These are phyloP conservation scores for Triglochin maritima DNA, from an alignment of 106 monocot species.

Conservation along the genomic window DNA sequence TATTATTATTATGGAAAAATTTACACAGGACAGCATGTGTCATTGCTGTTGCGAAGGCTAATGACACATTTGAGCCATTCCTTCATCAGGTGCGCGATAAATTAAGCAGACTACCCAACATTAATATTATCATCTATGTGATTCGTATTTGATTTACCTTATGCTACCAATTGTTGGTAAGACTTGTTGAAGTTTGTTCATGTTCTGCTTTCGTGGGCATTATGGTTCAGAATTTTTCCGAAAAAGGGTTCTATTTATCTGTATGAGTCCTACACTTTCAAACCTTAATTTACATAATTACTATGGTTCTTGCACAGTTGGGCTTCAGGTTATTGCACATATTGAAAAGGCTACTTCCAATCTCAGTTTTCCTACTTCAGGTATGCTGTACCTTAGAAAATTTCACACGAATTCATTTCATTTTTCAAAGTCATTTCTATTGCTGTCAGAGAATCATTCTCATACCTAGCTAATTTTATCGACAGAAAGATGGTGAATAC, in stretches of 20 bases:
- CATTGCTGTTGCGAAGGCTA: slow-evolving; percentile 85
- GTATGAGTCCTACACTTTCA: too few species aligned
- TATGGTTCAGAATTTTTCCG: too few species aligned
- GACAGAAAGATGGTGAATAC: slow-evolving; percentile 91
- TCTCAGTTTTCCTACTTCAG: slow-evolving; percentile 70
- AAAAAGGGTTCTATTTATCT: too few species aligned
- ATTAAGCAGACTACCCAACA: not conserved
- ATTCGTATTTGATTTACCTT: not conserved
- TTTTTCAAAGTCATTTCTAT: not conserved
- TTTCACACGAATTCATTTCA: too few species aligned
- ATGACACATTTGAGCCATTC: slow-evolving; percentile 88
- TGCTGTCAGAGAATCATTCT: not conserved
- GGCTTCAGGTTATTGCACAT: slow-evolving; percentile 75
- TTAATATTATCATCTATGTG: too few species aligned
- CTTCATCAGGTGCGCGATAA: slow-evolving; percentile 67
- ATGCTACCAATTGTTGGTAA: too few species aligned
- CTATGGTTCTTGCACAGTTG: slow-evolving; percentile 33
- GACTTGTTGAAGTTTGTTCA: too few species aligned
- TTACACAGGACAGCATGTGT: slow-evolving; percentile 85
- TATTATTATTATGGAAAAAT: not conserved
- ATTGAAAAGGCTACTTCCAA: slow-evolving; percentile 76
- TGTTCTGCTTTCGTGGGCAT: too few species aligned
- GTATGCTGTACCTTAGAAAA: slow-evolving; percentile 12
- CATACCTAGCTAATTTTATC: not conserved
- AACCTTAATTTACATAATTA: too few species aligned